Percentiles rank a stretch among this genome's conserved stretches.
phyloP scores from a whole-genome alignment of 805 yeast species.

The Metschnikowia santaceciliae region DNA sequence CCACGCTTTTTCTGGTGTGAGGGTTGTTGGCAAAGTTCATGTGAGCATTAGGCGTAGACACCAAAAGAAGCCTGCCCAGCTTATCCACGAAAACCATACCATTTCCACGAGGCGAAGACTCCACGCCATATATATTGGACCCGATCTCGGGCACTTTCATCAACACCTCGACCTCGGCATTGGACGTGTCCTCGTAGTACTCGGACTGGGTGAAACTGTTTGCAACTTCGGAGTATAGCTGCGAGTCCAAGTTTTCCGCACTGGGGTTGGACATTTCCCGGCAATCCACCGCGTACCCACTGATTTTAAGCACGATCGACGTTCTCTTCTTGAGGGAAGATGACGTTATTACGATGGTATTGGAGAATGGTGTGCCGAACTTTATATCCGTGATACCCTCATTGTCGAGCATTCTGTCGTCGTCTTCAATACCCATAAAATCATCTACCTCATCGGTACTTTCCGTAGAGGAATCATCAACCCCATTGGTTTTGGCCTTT shows the following conservation, averaged over 20 bases:
- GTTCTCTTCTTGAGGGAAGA: conserved; percentile 35
- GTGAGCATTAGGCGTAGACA: conserved; percentile 52
- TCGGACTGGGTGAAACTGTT: conserved; percentile 2
- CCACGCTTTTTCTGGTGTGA: conserved; percentile 45
- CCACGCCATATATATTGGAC: conserved; percentile 65
- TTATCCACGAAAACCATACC: conserved; percentile 78
- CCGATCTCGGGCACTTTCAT: conserved; percentile 78
- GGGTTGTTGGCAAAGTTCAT: conserved; percentile 7
- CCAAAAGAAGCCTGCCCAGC: conserved; percentile 69
- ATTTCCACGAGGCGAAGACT: conserved; percentile 82
- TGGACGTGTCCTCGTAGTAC: conserved; percentile 10
- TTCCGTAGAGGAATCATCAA: conserved; percentile 13
- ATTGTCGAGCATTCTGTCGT: conserved; percentile 52
- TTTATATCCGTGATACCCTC: conserved; percentile 85
- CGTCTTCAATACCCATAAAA: conserved; percentile 12
- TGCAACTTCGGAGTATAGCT: not conserved
- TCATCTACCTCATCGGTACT: conserved; percentile 9
- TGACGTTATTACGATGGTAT: conserved; percentile 35
- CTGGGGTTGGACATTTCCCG: not conserved
- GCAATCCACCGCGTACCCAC: conserved; percentile 47
- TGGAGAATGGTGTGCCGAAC: conserved; percentile 42
- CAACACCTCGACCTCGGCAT: conserved; percentile 29
- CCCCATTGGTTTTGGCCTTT: conserved; percentile 13
- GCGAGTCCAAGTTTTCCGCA: not conserved
- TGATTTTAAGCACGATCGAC: conserved; percentile 29